Evolutionary conservation across 805 yeast genomes (phyloP), one percentile per base, ranked within the genome.

Genomic region (Candida ponderosae): DNA sequence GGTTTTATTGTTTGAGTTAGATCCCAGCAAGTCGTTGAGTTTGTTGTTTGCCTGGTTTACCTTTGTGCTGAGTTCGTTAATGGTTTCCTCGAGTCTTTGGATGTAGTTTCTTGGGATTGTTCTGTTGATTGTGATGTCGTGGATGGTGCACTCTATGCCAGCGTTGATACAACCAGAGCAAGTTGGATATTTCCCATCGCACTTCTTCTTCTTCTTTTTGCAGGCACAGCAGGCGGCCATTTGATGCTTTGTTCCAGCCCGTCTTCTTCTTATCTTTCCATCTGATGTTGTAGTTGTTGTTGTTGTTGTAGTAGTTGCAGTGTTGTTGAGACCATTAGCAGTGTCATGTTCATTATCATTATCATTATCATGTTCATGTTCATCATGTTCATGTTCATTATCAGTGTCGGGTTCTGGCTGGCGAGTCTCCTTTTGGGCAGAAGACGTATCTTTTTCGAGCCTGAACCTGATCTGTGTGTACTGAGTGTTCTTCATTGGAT

Each of bases 141-240:
- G 49, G 5, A 71, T 64, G 6, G 72, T 61, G 43, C 79, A 73
- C 23, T 62, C 68, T 2, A 47, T 57, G 1, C 63, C 65, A 6
- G 63, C 60, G 36, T 57, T 57, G 23, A 46, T 53, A 46, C 78
- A 72, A 26, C 62, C 56, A 15, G 63, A 44, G 41, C 79, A 73
- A 33, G 57, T 51, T 1, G 79, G 79, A 45, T 70, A 70, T 27
- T 54, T 56, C 29, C 72, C 75, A 50, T 72, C 76, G 46, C 79
- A 73, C 45, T 65, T 67, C 46, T 69, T 63, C 47, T 73, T 68
- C 45, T 64, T 68, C 39, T 50, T 46, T 36, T 75, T 65, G 46
- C 79, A 73, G 28, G 71, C 49, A 41, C 68, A 70, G 45, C 79
- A 74, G 1, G 77, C 76, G 3, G 73, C 66, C 35, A 67, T 65